Evolutionary conservation across 2,329 filamentous ascomycete genomes (phyloP), one percentile per base, ranked within the genome.

Genomic region (Pseudocercospora macadamiae): DNA sequence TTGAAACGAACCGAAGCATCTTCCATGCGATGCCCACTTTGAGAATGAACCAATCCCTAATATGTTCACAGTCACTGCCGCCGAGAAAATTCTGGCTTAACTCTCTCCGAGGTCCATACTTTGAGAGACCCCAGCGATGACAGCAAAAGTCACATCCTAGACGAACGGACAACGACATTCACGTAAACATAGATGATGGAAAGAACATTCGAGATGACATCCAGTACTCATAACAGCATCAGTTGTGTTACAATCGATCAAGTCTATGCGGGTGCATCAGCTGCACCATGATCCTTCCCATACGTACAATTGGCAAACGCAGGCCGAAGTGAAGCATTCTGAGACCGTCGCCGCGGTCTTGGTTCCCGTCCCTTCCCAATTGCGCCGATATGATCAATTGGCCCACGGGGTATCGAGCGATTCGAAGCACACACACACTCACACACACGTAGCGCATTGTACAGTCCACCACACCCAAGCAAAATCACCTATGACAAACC

Each of bases 401-500:
- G 54, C 58, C 57, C 44, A 54, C 39, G 59, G 60, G 60, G 61
- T 63, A 63, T 63, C 59, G 59, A 63, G 58, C 58, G 53, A 44
- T 58, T 61, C 30, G 37, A 61, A 61, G 36, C 54, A 54, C 51
- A 55, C 18, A 47, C 42, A 21, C 36, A 39, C 28, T n/a, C n/a
- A 12, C 28, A 39, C n/a, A 39, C 7, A 39, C 52, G 32, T 51
- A 49, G 47, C 21, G 47, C 45, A 58, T 30, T 16, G 32, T 23
- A 54, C 36, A 36, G 19, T 42, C 32, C 19, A 16, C 51, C 51
- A 36, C 37, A 45, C 30, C 42, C n/a, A n/a, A 21, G 18, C 28
- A 51, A 57, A 36, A 47, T 32, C 12, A 5, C 45, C 28, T 68
- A 73, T 36, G 64, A 64, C 48, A 72, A 57, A 18, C 67, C 70